Percentiles rank a stretch among this genome's conserved stretches.
These are phyloP conservation scores for Cytidiella melzeri DNA, from an alignment of 768 basidiomycete species.

Conservation along the genomic window DNA sequence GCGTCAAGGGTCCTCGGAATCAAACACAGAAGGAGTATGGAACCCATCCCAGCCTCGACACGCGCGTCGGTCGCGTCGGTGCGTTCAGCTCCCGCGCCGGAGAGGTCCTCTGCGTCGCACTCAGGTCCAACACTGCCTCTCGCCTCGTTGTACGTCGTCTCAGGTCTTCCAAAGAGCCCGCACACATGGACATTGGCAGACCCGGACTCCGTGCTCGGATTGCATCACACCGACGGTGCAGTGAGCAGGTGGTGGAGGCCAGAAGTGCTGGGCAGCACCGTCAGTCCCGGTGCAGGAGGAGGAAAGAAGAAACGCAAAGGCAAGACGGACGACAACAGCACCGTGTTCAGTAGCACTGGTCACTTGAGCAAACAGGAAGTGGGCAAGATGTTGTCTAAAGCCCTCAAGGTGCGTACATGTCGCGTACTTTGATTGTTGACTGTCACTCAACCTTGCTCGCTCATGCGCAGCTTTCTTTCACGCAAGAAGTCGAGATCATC, in stretches of 20 bases:
- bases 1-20: conserved; percentile 76
- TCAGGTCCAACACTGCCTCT: conserved; percentile 71
- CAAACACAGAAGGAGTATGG: conserved; percentile 71
- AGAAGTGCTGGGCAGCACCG: conserved; percentile 84
- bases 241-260: conserved; percentile 89
- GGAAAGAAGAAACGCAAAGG: conserved; percentile 67
- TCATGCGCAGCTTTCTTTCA: conserved; percentile 68
- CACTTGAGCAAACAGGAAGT: conserved; percentile 82
- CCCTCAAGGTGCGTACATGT: conserved; percentile 61
- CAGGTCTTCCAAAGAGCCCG: conserved; percentile 83
- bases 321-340: conserved; percentile 47
- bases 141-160: conserved; percentile 81
- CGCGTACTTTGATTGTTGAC: background rate
- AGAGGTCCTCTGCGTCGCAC: conserved; percentile 48
- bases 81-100: conserved; percentile 40
- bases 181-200: conserved; percentile 89
- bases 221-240: conserved; percentile 80
- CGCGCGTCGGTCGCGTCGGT: conserved; percentile 77
- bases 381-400: conserved; percentile 86
- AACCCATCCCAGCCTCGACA: conserved; percentile 73
- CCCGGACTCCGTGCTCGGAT: conserved; percentile 72
- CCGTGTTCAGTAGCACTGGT: conserved; percentile 68
- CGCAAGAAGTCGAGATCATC: conserved; percentile 89
- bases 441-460: background rate
- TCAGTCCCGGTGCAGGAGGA: conserved; percentile 78